phyloP scores from a whole-genome alignment of 2,329 filamentous ascomycete species.

The Exophiala sp. region DNA sequence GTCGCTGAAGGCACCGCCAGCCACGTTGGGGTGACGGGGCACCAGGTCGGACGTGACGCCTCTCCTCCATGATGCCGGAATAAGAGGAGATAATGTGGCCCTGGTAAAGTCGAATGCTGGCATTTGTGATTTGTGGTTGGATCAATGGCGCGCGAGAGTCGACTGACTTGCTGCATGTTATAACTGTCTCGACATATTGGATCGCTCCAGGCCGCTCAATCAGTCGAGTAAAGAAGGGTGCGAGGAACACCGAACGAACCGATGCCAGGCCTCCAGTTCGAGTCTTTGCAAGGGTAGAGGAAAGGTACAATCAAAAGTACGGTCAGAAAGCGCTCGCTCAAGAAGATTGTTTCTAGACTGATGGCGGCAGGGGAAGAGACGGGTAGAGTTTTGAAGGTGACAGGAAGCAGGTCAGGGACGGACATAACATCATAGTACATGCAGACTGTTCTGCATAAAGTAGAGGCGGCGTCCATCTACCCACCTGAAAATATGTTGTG shows the following conservation, averaged over 20 bases:
- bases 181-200: neutral
- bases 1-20: conserved; percentile 8
- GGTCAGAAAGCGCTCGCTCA: neutral
- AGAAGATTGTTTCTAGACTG: neutral
- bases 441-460: too few species aligned
- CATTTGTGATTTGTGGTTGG: neutral
- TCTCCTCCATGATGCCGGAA: neutral
- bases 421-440: neutral
- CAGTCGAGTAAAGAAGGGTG: neutral
- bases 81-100: neutral
- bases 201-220: neutral
- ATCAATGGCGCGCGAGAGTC: neutral
- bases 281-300: neutral
- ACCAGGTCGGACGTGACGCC: neutral
- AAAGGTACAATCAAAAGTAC: neutral
- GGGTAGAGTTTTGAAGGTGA: too few species aligned
- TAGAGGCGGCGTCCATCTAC: neutral
- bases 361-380: neutral
- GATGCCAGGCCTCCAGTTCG: neutral
- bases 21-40: neutral
- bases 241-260: too few species aligned
- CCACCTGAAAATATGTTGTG: conserved; percentile 4
- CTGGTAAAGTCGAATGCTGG: neutral
- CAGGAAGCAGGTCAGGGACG: neutral
- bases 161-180: neutral